Evolutionary conservation across 2,329 filamentous ascomycete genomes (phyloP).

Genomic region (Torrubiella hemipterigena): DNA sequence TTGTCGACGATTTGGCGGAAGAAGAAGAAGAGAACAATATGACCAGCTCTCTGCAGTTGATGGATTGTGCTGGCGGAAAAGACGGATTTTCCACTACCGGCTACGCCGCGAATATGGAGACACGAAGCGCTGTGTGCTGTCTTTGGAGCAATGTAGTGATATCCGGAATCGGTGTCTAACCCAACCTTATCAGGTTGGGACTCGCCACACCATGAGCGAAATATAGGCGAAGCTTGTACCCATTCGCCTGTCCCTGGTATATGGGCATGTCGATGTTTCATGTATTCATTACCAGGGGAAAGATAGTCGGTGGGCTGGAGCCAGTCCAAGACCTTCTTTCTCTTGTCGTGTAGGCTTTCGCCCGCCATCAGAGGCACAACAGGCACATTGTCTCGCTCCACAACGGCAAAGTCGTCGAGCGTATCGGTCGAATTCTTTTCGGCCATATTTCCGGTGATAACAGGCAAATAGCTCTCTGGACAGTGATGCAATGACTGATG

Average conservation of each 20-base stretch:
- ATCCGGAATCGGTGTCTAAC: conserved; percentile 1
- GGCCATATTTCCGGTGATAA: neutral
- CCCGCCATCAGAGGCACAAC: neutral
- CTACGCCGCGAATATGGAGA: conserved; percentile 6
- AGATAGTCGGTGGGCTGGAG: conserved; percentile 16
- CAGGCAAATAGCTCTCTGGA: too few species aligned
- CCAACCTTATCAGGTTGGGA: neutral
- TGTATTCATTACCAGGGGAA: conserved; percentile 14
- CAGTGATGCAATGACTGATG: too few species aligned
- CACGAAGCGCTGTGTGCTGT: neutral
- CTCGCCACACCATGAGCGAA: conserved; percentile 1
- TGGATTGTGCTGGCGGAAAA: conserved; percentile 12
- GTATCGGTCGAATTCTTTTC: neutral
- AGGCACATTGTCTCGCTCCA: conserved; percentile 2
- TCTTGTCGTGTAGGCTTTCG: neutral
- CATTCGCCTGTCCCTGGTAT: conserved; percentile 14
- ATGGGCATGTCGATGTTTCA: conserved; percentile 12
- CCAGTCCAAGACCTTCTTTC: conserved; percentile 7
- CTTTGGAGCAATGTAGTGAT: neutral
- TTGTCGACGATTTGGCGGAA: conserved; percentile 21
- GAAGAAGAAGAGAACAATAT: conserved; percentile 20
- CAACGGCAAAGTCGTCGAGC: neutral
- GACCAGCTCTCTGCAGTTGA: conserved; percentile 4
- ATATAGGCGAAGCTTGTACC: conserved; percentile 11
- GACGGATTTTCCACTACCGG: conserved; percentile 15